Conservation (phyloP, 306 rosid species). For the Potentilla sterilis region DNA sequence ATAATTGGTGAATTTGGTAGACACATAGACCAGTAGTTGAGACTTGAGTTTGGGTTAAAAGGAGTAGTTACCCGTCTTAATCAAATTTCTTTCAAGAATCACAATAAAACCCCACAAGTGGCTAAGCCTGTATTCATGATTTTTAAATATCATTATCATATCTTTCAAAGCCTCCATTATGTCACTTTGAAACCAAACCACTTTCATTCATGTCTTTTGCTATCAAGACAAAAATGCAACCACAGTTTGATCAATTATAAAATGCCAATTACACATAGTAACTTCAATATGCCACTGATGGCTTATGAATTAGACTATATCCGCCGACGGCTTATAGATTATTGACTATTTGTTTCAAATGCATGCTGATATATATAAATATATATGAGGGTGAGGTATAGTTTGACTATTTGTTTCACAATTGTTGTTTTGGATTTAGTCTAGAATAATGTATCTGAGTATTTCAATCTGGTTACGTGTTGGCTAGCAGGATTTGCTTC, state of each 20-base stretch:
- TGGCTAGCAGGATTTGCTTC: neutral
- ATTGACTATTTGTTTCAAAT: neutral
- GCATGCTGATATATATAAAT: neutral
- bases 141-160: neutral
- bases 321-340: neutral
- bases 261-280: neutral
- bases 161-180: neutral
- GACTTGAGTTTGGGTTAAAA: neutral
- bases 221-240: neutral
- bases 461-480: neutral
- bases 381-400: too few species aligned
- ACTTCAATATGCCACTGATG: neutral
- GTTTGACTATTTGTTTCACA: too few species aligned
- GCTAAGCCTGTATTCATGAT: neutral
- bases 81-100: neutral
- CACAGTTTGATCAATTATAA: neutral
- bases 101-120: neutral
- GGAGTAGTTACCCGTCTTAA: neutral
- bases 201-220: neutral
- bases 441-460: neutral
- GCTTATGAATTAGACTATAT: neutral
- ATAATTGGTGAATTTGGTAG: neutral
- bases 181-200: neutral
- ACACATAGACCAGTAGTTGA: constrained; percentile 4
- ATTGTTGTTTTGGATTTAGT: neutral